phyloP scores from a whole-genome alignment of 2,329 filamentous ascomycete species.

The Aspergillus hortae region DNA sequence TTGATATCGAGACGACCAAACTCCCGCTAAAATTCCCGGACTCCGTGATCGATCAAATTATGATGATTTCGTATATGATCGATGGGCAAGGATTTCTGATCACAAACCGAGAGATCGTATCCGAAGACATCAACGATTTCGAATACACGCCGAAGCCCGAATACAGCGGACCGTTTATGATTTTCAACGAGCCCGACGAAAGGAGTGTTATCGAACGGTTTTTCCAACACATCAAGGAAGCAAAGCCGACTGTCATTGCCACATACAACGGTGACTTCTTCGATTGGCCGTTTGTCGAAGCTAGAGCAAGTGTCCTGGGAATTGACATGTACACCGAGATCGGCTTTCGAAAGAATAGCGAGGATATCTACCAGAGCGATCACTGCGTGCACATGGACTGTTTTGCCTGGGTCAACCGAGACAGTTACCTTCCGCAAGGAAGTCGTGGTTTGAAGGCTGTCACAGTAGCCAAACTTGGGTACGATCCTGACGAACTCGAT shows the following conservation, averaged over 20 bases:
- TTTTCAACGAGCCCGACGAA: slow-evolving; percentile 97
- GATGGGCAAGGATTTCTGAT: slow-evolving; percentile 97
- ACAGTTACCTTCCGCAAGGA: slow-evolving; percentile 95
- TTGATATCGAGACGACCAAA: slow-evolving; percentile 97
- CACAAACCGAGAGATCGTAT: slow-evolving; percentile 96
- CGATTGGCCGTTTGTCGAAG: slow-evolving; percentile 98
- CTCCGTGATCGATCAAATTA: slow-evolving; percentile 88
- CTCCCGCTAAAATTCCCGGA: slow-evolving; percentile 95
- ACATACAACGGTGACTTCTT: slow-evolving; percentile 99
- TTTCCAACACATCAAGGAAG: slow-evolving; percentile 93
- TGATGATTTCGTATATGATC: slow-evolving; percentile 99
- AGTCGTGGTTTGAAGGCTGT: slow-evolving; percentile 97
- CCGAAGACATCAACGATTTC: slow-evolving; percentile 94
- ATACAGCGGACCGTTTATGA: slow-evolving; percentile 91
- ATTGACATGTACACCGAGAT: slow-evolving; percentile 99
- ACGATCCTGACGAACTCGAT: slow-evolving; percentile 96
- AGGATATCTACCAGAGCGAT: slow-evolving; percentile 94
- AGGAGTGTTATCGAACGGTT: slow-evolving; percentile 84
- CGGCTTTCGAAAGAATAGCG: slow-evolving; percentile 89
- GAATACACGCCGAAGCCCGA: slow-evolving; percentile 98
- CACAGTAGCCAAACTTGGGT: slow-evolving; percentile 94
- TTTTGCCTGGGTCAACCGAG: slow-evolving; percentile 97
- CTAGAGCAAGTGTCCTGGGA: slow-evolving; percentile 84
- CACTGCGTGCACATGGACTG: slow-evolving; percentile 99
- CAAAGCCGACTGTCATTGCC: slow-evolving; percentile 90